Percentiles rank a stretch among this genome's conserved stretches.
Evolutionary conservation across 176 grass and related monocot genomes (phyloP).

Genomic region (Elaeis guineensis): DNA sequence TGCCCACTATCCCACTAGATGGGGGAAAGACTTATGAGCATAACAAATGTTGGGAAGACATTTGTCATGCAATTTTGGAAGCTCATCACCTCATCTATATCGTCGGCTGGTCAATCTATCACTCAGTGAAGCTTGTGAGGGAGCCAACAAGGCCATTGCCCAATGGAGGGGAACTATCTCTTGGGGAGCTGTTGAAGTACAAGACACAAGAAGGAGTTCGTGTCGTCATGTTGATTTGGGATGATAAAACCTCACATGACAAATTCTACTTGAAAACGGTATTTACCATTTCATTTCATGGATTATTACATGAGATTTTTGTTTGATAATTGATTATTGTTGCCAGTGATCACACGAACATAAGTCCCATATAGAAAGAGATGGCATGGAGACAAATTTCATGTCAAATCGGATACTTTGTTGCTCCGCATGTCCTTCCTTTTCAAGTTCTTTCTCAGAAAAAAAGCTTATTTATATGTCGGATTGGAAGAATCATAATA

Average conservation of each 20-base stretch:
- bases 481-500: too few relatives aligned
- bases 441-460: too few relatives aligned
- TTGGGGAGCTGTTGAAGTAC: constrained; percentile 70
- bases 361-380: too few relatives aligned
- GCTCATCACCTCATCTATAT: constrained; percentile 90
- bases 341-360: too few relatives aligned
- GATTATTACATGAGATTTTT: too few relatives aligned
- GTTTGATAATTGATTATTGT: too few relatives aligned
- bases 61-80: constrained; percentile 81
- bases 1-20: constrained; percentile 59
- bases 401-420: too few relatives aligned
- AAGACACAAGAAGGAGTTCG: constrained; percentile 84
- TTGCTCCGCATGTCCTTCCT: too few relatives aligned
- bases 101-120: constrained; percentile 84
- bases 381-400: too few relatives aligned
- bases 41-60: constrained; percentile 92
- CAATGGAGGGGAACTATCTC: constrained; percentile 35
- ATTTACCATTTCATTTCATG: background rate
- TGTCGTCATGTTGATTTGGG: constrained; percentile 94
- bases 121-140: constrained; percentile 63
- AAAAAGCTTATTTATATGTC: too few relatives aligned
- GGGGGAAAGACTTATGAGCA: constrained; percentile 60
- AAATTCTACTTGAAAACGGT: constrained; percentile 94
- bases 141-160: constrained; percentile 48
- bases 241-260: constrained; percentile 94